These are phyloP conservation scores for Colletotrichum neosansevieriae DNA, from an alignment of 2,329 filamentous ascomycete genomes.

Conservation along the genomic window DNA sequence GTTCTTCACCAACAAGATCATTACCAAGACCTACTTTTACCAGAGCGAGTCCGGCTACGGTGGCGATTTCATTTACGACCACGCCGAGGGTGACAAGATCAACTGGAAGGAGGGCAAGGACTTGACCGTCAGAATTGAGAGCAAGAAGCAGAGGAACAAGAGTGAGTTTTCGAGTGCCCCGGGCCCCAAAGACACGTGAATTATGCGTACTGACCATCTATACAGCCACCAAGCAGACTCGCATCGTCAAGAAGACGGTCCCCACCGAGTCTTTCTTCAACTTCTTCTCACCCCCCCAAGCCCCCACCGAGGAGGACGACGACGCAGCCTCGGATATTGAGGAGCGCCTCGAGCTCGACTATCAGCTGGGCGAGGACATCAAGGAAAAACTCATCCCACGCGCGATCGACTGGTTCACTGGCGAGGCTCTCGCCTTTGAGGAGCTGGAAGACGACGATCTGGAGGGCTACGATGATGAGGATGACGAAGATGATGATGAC, in stretches of 20 bases:
- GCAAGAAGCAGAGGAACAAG: slow-evolving; percentile 99
- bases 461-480: slow-evolving; percentile 85
- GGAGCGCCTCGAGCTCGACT: slow-evolving; percentile 97
- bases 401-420: slow-evolving; percentile 99
- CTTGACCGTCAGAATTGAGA: slow-evolving; percentile 93
- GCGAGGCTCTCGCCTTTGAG: slow-evolving; percentile 96
- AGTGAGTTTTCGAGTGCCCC: slow-evolving; percentile 68
- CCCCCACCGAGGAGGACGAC: slow-evolving; percentile 78
- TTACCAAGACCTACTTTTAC: slow-evolving; percentile 99
- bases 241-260: slow-evolving; percentile 98
- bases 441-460: slow-evolving; percentile 87
- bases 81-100: slow-evolving; percentile 97
- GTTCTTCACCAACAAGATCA: slow-evolving; percentile 96
- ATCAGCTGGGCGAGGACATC: slow-evolving; percentile 98
- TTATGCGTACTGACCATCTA: slow-evolving; percentile 1
- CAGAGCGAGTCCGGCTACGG: slow-evolving; percentile 99
- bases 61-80: slow-evolving; percentile 99
- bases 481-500: slow-evolving; percentile 93
- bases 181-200: neutral
- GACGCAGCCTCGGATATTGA: slow-evolving; percentile 92
- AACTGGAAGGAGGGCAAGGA: slow-evolving; percentile 96
- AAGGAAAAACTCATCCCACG: slow-evolving; percentile 99
- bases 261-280: slow-evolving; percentile 99
- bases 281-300: slow-evolving; percentile 96
- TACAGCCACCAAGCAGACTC: slow-evolving; percentile 97